phyloP scores from a whole-genome alignment of 257 asterid genomes.

The Solanum virginianum region DNA sequence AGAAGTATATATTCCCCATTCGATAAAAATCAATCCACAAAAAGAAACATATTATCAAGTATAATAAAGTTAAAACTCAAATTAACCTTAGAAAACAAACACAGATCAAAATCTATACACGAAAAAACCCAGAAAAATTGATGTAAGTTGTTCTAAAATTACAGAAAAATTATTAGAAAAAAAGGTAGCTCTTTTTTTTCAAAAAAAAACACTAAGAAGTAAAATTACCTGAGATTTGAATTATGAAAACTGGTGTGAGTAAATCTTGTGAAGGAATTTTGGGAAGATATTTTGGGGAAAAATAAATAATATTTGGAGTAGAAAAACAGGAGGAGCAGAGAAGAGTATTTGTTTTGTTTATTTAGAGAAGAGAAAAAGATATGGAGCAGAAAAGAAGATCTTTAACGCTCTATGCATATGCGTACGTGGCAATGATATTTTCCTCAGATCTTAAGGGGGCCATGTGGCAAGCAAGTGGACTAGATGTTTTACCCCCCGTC shows the following conservation, averaged over 20 bases:
- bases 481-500: background rate
- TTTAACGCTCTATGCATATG: conserved; percentile 37
- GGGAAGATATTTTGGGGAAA: conserved; percentile 16
- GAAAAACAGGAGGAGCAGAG: background rate
- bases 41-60: background rate
- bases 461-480: background rate
- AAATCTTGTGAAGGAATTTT: background rate
- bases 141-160: background rate
- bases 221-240: background rate
- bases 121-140: background rate
- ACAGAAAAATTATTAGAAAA: background rate
- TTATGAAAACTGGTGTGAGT: background rate
- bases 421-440: conserved; percentile 56
- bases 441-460: background rate
- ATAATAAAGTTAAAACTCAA: background rate
- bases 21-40: background rate
- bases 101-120: background rate
- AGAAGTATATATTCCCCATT: background rate
- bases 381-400: conserved; percentile 26
- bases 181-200: background rate
- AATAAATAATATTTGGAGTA: background rate
- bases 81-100: background rate
- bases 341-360: background rate
- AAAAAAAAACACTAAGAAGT: background rate
- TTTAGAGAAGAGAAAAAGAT: background rate